Percentiles rank a stretch among this genome's conserved stretches.
Evolutionary conservation across 345 rosid genomes (phyloP).

Genomic region (Turnera subulata): DNA sequence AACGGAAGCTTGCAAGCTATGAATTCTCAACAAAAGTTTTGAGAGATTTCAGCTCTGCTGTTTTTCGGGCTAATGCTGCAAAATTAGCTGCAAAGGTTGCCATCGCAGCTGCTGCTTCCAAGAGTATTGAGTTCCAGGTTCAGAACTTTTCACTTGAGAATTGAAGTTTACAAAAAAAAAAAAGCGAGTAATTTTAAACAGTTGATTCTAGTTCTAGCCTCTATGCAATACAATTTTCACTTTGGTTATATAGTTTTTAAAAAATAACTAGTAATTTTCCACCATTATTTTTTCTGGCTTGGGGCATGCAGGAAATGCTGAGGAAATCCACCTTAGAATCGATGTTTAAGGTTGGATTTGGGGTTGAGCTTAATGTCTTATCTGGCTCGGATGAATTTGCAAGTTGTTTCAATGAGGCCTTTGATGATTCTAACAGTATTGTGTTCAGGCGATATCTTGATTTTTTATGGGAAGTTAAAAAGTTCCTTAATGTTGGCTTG

Average conservation of each 20-base stretch:
- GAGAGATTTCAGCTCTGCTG: no score
- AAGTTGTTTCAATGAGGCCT: constrained; percentile 30
- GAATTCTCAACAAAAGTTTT: constrained; percentile 41
- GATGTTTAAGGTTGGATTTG: constrained; percentile 42
- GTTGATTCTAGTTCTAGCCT: no score
- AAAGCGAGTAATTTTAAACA: no score
- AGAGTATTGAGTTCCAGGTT: constrained; percentile 38
- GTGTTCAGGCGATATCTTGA: constrained; percentile 34
- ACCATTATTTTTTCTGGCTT: no score
- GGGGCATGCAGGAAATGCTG: constrained; percentile 37
- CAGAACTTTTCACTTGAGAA: no score
- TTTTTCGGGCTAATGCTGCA: constrained; percentile 30
- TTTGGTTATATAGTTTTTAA: no score
- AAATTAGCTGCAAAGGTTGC: constrained; percentile 27
- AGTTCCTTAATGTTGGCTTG: constrained; percentile 33
- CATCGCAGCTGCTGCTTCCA: constrained; percentile 20
- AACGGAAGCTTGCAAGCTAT: constrained; percentile 39
- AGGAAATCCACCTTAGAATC: constrained; percentile 40
- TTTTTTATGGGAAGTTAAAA: constrained; percentile 31
- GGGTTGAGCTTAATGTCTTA: constrained; percentile 32
- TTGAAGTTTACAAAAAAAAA: no score
- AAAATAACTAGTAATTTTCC: no score
- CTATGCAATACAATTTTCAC: no score
- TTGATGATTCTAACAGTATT: constrained; percentile 37
- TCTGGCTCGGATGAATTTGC: constrained; percentile 27